phyloP scores from a whole-genome alignment of 1,284 basidiomycete genomes.

The Malassezia caprae region DNA sequence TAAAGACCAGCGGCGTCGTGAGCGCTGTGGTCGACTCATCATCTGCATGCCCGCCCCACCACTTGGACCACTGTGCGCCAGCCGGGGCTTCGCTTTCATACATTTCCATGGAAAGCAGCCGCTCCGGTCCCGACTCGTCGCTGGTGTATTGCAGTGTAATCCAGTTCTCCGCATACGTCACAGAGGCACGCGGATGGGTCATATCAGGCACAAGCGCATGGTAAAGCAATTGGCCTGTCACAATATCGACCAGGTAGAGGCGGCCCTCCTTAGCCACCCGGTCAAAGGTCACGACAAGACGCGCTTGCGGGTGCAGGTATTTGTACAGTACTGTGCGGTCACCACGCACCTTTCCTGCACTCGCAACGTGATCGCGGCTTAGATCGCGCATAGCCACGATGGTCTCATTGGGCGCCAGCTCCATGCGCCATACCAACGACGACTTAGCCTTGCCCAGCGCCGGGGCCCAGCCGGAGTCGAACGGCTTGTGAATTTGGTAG shows the following conservation, averaged over 20 bases:
- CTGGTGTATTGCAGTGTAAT: conserved; percentile 64
- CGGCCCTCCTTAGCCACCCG: conserved; percentile 50
- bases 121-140: conserved; percentile 34
- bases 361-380: conserved; percentile 19
- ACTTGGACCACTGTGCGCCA: neutral
- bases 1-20: conserved; percentile 50
- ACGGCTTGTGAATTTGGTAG: neutral
- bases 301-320: conserved; percentile 75
- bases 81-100: neutral
- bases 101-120: conserved; percentile 3
- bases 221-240: conserved; percentile 64
- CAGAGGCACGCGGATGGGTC: conserved; percentile 53
- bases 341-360: conserved; percentile 65
- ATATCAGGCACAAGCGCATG: conserved; percentile 35
- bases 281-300: conserved; percentile 59
- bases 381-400: conserved; percentile 22
- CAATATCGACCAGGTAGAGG: conserved; percentile 66
- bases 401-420: conserved; percentile 23
- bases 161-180: conserved; percentile 79
- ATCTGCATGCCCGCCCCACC: conserved; percentile 13
- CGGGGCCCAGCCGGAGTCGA: neutral
- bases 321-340: conserved; percentile 85
- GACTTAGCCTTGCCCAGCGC: conserved; percentile 17
- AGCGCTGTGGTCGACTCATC: neutral
- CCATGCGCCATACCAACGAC: conserved; percentile 27